A percentile compares a stretch with the other conserved stretches of the same genome.
Evolutionary conservation across 371 early-diverging fungal species (phyloP).

Genomic region (Parasitella parasitica): DNA sequence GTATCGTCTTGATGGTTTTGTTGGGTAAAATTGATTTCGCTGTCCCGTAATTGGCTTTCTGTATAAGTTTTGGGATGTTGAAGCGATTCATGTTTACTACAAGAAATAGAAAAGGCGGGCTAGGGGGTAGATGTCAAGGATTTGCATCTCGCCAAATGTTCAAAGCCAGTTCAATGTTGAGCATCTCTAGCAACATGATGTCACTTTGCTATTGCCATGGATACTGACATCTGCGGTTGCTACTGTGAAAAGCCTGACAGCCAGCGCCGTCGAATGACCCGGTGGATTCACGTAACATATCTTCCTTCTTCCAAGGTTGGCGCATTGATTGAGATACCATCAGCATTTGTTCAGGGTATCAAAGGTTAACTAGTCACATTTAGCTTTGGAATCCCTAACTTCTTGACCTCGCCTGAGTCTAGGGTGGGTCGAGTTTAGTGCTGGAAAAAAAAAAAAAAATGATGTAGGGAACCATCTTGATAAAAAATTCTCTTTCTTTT

Average conservation of each 20-base stretch:
- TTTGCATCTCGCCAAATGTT: background rate
- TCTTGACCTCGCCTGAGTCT: background rate
- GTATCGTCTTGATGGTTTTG: constrained; percentile 16
- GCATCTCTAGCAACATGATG: background rate
- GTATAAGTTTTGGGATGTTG: background rate
- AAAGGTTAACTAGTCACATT: background rate
- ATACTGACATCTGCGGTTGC: background rate
- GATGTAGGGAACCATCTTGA: constrained; percentile 7
- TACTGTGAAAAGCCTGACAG: background rate
- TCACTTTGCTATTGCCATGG: background rate
- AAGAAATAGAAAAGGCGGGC: background rate
- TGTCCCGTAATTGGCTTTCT: constrained; percentile 2
- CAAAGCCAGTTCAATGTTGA: background rate
- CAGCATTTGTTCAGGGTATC: background rate
- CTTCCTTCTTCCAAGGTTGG: background rate
- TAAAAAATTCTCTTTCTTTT: background rate
- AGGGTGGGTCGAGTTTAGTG: background rate
- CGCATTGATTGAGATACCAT: background rate
- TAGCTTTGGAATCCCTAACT: background rate
- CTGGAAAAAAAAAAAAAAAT: background rate
- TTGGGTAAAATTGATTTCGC: constrained; percentile 21
- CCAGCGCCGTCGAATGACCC: background rate
- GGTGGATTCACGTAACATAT: background rate
- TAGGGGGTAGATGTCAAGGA: constrained; percentile 2
- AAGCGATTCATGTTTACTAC: background rate